Conservation (phyloP, 805 yeast genomes). For the Candida cerambycidarum region DNA sequence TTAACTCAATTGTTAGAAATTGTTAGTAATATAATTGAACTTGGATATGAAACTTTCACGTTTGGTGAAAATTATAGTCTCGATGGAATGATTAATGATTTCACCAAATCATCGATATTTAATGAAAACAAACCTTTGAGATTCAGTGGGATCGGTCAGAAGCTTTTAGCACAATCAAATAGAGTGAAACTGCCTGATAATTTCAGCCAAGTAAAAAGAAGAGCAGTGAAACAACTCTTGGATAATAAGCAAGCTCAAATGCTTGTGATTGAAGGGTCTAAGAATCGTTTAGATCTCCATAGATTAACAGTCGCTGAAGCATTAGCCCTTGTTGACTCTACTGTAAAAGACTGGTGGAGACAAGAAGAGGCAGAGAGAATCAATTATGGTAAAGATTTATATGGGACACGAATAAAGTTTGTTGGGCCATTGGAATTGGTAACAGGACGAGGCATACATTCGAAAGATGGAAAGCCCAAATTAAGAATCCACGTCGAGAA, state of each 20-base stretch:
- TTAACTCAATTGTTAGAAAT: conserved; percentile 5
- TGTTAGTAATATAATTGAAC: conserved; percentile 5
- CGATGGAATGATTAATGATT: background rate
- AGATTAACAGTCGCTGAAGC: conserved; percentile 51
- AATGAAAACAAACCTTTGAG: background rate
- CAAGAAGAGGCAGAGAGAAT: conserved; percentile 48
- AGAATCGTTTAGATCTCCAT: conserved; percentile 55
- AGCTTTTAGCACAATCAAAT: background rate
- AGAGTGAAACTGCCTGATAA: background rate
- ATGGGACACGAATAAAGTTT: conserved; percentile 36
- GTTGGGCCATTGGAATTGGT: conserved; percentile 48
- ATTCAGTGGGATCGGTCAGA: background rate
- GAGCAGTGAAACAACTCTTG: background rate
- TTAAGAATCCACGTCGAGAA: conserved; percentile 45
- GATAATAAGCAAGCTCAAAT: background rate
- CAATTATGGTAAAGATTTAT: conserved; percentile 33
- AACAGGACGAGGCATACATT: conserved; percentile 74
- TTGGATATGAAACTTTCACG: conserved; percentile 8
- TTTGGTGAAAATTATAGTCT: background rate
- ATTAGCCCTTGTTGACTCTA: conserved; percentile 28
- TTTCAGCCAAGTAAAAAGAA: background rate
- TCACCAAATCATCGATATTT: background rate
- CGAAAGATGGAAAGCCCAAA: conserved; percentile 53
- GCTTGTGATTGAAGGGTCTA: background rate
- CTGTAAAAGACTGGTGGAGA: conserved; percentile 61